phyloP scores from a whole-genome alignment of 345 rosid species.

The Hevea brasiliensis region DNA sequence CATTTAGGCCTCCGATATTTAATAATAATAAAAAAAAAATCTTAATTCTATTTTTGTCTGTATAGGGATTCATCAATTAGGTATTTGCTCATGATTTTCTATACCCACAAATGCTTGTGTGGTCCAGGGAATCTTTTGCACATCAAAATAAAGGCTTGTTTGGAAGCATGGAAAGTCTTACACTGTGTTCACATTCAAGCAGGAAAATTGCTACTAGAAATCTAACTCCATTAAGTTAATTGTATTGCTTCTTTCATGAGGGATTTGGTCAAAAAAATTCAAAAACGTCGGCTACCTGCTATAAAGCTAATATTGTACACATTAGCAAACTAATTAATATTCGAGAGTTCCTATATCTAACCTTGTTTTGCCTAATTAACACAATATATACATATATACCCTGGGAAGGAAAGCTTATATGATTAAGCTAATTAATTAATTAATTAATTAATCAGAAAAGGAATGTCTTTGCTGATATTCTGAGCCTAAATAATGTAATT shows the following conservation, averaged over 20 bases:
- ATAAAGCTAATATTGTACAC: not conserved
- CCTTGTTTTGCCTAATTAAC: not conserved
- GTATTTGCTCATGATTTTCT: not conserved
- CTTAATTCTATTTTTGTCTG: no score
- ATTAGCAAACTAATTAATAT: not conserved
- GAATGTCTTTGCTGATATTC: not conserved
- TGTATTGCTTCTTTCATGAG: not conserved
- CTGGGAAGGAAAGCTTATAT: not conserved
- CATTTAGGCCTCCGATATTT: not conserved
- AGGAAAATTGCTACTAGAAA: not conserved
- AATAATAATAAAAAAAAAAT: not conserved
- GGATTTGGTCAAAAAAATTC: not conserved
- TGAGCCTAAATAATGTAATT: slow-evolving; percentile 7
- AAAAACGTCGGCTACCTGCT: not conserved
- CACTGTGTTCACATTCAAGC: not conserved
- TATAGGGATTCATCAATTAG: not conserved
- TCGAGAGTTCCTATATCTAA: not conserved
- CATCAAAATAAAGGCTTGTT: not conserved
- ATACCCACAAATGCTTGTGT: not conserved
- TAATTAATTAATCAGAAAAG: not conserved
- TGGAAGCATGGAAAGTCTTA: not conserved
- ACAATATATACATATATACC: no score
- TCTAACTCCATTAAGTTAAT: not conserved
- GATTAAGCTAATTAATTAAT: not conserved
- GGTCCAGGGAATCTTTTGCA: not conserved